Percentiles rank a stretch among this genome's conserved stretches.
Evolutionary conservation across 2,329 filamentous ascomycete species (phyloP).

Genomic region (Lachnellula arida): DNA sequence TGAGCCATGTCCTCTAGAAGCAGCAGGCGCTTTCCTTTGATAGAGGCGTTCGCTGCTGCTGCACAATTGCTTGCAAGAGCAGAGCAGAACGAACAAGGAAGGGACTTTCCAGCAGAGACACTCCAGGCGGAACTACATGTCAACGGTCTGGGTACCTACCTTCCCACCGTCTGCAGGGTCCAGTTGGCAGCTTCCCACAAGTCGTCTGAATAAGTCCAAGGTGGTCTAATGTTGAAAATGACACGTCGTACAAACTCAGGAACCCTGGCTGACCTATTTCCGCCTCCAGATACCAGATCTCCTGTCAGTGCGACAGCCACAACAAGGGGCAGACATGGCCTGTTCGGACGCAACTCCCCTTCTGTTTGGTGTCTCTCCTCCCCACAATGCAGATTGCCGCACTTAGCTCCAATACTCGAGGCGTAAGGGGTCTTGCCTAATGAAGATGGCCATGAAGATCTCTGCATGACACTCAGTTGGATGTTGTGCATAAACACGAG

Average conservation of each 20-base stretch:
- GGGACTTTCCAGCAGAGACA: conserved; percentile 1
- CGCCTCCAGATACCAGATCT: conserved; percentile 10
- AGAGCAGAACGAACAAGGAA: conserved; percentile 13
- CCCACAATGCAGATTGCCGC: background rate
- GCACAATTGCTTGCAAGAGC: conserved; percentile 14
- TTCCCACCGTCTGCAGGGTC: conserved; percentile 10
- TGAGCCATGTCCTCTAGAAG: background rate
- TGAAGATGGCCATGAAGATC: background rate
- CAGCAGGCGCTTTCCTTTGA: background rate
- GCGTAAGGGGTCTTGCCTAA: background rate
- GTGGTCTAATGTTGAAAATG: background rate
- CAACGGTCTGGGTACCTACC: conserved; percentile 12
- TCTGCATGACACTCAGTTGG: background rate
- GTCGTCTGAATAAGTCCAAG: background rate
- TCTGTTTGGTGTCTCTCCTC: background rate
- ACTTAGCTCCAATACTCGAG: background rate
- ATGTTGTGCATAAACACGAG: background rate
- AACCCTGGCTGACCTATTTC: conserved; percentile 7
- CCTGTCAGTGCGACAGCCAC: background rate
- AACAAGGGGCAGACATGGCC: background rate
- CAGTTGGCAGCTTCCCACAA: background rate
- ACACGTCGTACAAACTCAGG: conserved; percentile 10
- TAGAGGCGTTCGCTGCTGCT: conserved; percentile 10
- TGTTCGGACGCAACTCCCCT: background rate
- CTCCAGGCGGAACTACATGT: conserved; percentile 5